These are phyloP conservation scores for Cyberlindnera samutprakarnensis DNA, from an alignment of 805 yeast species.

Conservation along the genomic window DNA sequence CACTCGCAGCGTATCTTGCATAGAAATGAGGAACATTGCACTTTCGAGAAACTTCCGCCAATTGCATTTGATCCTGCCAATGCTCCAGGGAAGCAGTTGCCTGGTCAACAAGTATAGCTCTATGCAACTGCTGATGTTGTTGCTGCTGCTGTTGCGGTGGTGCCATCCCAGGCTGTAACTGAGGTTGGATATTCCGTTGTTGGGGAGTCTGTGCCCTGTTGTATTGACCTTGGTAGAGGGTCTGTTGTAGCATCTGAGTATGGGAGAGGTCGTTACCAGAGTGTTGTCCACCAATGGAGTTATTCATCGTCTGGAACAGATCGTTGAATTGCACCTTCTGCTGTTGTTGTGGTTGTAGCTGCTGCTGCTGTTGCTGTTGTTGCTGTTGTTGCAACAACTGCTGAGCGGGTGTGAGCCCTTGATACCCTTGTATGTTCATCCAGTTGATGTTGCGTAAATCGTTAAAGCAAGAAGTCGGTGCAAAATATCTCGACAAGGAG, in stretches of 20 bases:
- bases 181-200: constrained; percentile 23
- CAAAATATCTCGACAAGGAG: no score
- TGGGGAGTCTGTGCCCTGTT: constrained; percentile 26
- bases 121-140: constrained; percentile 12
- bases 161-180: constrained; percentile 13
- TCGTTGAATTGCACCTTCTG: constrained; percentile 19
- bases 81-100: constrained; percentile 31
- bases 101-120: constrained; percentile 27
- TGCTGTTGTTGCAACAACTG: constrained; percentile 21
- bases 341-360: constrained; percentile 12
- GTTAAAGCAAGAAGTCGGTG: no score
- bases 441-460: no score
- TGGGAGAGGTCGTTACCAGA: constrained; percentile 22
- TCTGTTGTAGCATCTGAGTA: constrained; percentile 31
- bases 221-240: constrained; percentile 33
- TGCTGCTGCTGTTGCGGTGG: constrained; percentile 27
- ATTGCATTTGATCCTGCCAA: constrained; percentile 78
- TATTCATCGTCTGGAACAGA: constrained; percentile 15
- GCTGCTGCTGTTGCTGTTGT: constrained; percentile 14
- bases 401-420: constrained; percentile 21
- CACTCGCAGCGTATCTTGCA: constrained; percentile 75
- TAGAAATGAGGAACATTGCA: constrained; percentile 69
- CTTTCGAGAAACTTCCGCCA: constrained; percentile 63
- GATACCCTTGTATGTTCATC: constrained; percentile 20
- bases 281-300: constrained; percentile 8